Base-by-base conservation (phyloP, 495 filamentous ascomycete genomes). In the Endocarpon pusillum region DNA sequence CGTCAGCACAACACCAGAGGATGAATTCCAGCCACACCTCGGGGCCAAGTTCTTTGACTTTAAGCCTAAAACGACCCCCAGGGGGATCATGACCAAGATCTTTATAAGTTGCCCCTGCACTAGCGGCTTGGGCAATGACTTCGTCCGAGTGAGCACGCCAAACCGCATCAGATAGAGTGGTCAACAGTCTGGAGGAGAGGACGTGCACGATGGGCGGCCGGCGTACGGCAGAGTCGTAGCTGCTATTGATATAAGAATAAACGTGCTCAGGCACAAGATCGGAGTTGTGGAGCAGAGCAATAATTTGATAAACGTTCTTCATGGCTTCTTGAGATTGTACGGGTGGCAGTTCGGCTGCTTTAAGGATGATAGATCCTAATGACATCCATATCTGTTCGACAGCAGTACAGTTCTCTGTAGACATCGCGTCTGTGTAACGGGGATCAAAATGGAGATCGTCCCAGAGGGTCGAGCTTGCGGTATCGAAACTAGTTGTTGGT, bases 1-100 rank as follows among this genome's bases (percentile, higher is more conserved):
- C 66, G 43, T 77, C 69, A 18, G 76, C 56, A 44, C 74, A 79
- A 36, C 65, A 68, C 74, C 73, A 79, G 5, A 79, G 56, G 29
- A 78, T 58, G 9, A 78, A 54, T 41, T 79, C 74, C 1, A 79
- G 47, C 74, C 74, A 79, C 15, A 78, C 53, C 36, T 74, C 67
- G 14, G 65, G 62, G 1, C 64, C 64, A 2, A 76, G 46, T 23
- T 66, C 62, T 32, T 57, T 53, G n/a, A 72, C 51, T 17, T 55
- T 52, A 17, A 67, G 52, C 24, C 62, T 65, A 41, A 63, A 63
- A 12, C 58, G 54, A 3, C 63, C 44, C 18, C 58, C 67, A 1
- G 67, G 70, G 8, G 69, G 58, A 10, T 67, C 61, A n/a, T n/a
- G n/a, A n/a, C n/a, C n/a, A n/a, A n/a, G n/a, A n/a, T n/a, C n/a